Evolutionary conservation across 768 basidiomycete species (phyloP), one percentile per base, ranked within the genome.

Genomic region (Cyathus striatus): DNA sequence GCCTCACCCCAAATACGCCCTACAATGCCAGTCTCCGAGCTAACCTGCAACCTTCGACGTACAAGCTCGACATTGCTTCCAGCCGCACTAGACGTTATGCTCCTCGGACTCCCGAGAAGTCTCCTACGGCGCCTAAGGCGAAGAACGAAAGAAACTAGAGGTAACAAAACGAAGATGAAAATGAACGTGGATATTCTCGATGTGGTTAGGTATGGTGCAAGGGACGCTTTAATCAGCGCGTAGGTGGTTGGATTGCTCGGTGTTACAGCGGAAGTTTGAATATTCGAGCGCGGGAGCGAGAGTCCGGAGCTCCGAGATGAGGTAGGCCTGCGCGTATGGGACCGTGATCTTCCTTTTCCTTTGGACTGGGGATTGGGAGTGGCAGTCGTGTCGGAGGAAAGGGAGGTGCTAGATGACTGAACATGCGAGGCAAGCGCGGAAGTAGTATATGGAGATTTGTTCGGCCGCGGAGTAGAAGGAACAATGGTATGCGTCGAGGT

Each of bases 401-500:
- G 43, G 18, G 71, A 69, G 17, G 59, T 54, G 3, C 64, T 58
- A 23, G 70, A 70, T 34, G 64, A 44, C 44, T 61, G 53, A 17
- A 57, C 42, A 6, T 60, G 40, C 9, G 55, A 45, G 10, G 61
- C 55, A 32, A 63, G 41, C 24, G 55, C 45, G 49, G 55, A 47
- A 45, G 49, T 42, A 46, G 60, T 24, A 44, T 52, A 17, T 57
- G 59, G 25, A 2, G 50, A 39, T 20, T 52, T 53, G 13, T 56
- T 55, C 3, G 52, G 51, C 1, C 67, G 64, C 12, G 65, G 70
- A 27, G 72, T 68, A 2, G 64, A 54, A 13, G 85, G 86, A 17
- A 84, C 79, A 2, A 80, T 71, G 3, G 87, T 89, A 49, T 81
- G 83, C 20, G 81, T 86, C 0, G 86, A 88, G 2, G 76, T 71